These are phyloP conservation scores for Blastocystis sp. DNA, from an alignment of 352 stramenopile genomes.

Conservation along the genomic window DNA sequence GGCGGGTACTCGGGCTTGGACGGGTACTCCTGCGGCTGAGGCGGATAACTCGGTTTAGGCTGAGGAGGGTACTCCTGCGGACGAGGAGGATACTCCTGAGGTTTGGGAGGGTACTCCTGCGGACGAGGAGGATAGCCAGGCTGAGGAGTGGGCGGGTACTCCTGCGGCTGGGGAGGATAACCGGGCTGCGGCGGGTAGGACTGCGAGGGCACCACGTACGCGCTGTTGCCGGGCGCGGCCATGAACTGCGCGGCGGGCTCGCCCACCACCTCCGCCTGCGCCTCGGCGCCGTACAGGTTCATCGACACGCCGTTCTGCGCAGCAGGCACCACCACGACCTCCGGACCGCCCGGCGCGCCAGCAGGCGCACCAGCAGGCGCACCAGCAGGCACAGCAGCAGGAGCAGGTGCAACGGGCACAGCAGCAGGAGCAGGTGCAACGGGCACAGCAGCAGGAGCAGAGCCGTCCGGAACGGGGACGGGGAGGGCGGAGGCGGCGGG, in stretches of 20 bases:
- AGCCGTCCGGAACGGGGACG: background rate
- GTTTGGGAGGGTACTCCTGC: background rate
- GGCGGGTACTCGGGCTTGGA: background rate
- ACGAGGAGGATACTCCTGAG: background rate
- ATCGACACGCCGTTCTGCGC: constrained; percentile 7
- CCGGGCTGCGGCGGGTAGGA: background rate
- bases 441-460: no score
- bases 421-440: no score
- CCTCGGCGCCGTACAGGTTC: constrained; percentile 7
- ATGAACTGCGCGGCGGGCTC: background rate
- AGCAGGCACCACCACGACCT: background rate
- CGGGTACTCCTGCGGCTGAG: background rate
- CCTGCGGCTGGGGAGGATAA: background rate
- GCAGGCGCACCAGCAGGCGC: background rate
- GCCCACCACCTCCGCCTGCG: background rate
- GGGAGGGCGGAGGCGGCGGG: background rate
- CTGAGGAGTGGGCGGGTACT: background rate
- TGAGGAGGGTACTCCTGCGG: constrained; percentile 17
- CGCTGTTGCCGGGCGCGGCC: background rate
- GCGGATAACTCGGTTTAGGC: background rate
- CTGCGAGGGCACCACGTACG: constrained; percentile 33
- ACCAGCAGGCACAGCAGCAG: background rate
- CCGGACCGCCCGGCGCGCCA: background rate
- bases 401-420: background rate
- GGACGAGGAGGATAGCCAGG: background rate